phyloP scores from a whole-genome alignment of 208 protist species.

The Trypanosoma lewisi region DNA sequence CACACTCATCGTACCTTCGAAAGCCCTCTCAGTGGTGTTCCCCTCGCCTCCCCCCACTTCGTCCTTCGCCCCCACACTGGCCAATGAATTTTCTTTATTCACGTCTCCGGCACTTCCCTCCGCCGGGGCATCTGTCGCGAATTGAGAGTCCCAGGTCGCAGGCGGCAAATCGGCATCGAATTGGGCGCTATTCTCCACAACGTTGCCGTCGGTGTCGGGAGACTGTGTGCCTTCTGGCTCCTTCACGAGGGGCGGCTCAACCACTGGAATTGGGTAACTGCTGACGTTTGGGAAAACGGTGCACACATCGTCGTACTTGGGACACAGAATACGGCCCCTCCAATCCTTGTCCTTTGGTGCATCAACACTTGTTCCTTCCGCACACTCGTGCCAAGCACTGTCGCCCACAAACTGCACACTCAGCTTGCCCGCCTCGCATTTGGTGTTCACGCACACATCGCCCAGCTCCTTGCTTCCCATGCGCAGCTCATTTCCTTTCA shows the following conservation, averaged over 20 bases:
- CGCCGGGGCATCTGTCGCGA: too few species aligned
- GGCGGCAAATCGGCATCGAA: not conserved
- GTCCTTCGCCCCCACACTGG: too few species aligned
- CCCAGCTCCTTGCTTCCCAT: not conserved
- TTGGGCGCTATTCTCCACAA: not conserved
- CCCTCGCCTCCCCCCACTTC: too few species aligned
- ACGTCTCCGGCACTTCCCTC: too few species aligned
- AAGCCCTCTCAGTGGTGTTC: too few species aligned
- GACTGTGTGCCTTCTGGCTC: not conserved
- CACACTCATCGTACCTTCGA: too few species aligned
- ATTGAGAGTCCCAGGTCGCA: not conserved
- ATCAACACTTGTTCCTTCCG: constrained; percentile 9
- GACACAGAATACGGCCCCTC: constrained; percentile 33
- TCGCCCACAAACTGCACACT: constrained; percentile 9
- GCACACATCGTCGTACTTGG: constrained; percentile 50
- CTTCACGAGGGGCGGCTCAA: not conserved
- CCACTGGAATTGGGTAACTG: not conserved
- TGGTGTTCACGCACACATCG: constrained; percentile 25
- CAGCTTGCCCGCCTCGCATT: constrained; percentile 11
- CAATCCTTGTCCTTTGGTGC: constrained; percentile 11
- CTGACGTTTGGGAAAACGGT: constrained; percentile 1
- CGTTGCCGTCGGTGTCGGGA: not conserved
- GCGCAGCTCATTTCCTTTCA: constrained; percentile 4
- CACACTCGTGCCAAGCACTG: constrained; percentile 16
- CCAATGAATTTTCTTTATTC: too few species aligned